Percentiles rank a stretch among this genome's conserved stretches.
Evolutionary conservation across 345 rosid species (phyloP).

Genomic region (Eucalyptus viminalis): DNA sequence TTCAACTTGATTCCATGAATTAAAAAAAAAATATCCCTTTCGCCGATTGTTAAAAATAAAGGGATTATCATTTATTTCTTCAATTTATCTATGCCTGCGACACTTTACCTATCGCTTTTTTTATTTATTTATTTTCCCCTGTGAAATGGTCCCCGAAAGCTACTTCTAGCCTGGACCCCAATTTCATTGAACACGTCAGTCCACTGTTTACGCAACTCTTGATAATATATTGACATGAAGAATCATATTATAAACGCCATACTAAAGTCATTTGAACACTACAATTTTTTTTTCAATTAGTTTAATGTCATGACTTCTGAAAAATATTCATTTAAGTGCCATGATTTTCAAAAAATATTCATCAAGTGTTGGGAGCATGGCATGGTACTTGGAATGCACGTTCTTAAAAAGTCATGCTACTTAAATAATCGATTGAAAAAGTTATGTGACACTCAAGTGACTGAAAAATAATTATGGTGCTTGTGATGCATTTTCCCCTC

Average conservation of each 20-base stretch:
- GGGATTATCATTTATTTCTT: not conserved
- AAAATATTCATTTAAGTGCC: too few relatives aligned
- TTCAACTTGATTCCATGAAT: not conserved
- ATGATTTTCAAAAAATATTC: not conserved
- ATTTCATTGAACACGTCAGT: not conserved
- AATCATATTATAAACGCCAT: not conserved
- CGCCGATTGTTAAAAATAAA: not conserved
- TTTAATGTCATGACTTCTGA: not conserved
- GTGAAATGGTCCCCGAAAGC: too few relatives aligned
- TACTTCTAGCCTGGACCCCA: not conserved
- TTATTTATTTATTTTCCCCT: too few relatives aligned
- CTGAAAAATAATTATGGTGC: rapidly evolving
- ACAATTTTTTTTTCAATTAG: too few relatives aligned
- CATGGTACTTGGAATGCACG: too few relatives aligned
- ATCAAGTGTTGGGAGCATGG: too few relatives aligned
- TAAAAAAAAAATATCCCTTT: not conserved
- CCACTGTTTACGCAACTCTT: not conserved
- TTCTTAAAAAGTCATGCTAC: too few relatives aligned
- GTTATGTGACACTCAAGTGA: too few relatives aligned
- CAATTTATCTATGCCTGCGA: too few relatives aligned
- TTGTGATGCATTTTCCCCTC: not conserved
- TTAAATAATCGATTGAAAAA: rapidly evolving
- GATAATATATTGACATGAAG: not conserved
- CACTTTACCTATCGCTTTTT: too few relatives aligned
- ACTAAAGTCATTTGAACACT: not conserved